These are phyloP conservation scores for Aurantiochytrium sp. DNA, from an alignment of 108 stramenopile genomes.

Conservation along the genomic window DNA sequence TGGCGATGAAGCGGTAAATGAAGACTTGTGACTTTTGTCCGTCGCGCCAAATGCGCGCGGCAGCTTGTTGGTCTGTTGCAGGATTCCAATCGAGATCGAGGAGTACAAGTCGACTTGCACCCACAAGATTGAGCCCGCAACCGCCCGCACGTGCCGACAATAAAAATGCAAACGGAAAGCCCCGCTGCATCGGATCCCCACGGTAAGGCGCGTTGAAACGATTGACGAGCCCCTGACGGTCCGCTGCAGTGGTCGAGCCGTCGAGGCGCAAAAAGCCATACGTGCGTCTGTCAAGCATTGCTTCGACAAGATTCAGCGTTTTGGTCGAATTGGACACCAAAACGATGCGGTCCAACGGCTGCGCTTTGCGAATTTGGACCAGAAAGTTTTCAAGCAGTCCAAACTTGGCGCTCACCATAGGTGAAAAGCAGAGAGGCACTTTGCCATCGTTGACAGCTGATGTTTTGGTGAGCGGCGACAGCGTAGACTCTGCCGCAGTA, in stretches of 20 bases:
- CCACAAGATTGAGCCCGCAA: slow-evolving; percentile 90
- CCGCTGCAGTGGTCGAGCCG: slow-evolving; percentile 22
- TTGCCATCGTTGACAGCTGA: too few relatives aligned
- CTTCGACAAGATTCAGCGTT: slow-evolving; percentile 66
- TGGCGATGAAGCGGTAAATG: slow-evolving; percentile 73
- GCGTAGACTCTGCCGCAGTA: neutral
- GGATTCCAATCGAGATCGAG: slow-evolving; percentile 90
- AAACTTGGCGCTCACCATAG: slow-evolving; percentile 36
- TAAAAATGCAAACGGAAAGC: slow-evolving; percentile 69
- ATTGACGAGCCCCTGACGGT: slow-evolving; percentile 24
- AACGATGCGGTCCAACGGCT: slow-evolving; percentile 40
- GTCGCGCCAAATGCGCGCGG: slow-evolving; percentile 90
- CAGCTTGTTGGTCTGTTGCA: slow-evolving; percentile 80
- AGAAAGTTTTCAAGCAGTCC: slow-evolving; percentile 34
- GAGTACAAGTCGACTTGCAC: slow-evolving; percentile 79
- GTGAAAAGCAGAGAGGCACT: neutral
- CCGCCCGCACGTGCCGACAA: slow-evolving; percentile 94
- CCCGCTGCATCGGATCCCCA: neutral
- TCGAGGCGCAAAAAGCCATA: slow-evolving; percentile 46
- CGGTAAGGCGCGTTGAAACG: slow-evolving; percentile 21
- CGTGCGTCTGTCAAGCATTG: slow-evolving; percentile 24
- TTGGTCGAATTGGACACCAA: slow-evolving; percentile 81
- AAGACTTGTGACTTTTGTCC: slow-evolving; percentile 86
- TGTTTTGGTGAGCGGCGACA: too few relatives aligned
- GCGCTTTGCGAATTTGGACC: slow-evolving; percentile 20